phyloP scores from a whole-genome alignment of 345 rosid genomes.

The Carallia brachiata region DNA sequence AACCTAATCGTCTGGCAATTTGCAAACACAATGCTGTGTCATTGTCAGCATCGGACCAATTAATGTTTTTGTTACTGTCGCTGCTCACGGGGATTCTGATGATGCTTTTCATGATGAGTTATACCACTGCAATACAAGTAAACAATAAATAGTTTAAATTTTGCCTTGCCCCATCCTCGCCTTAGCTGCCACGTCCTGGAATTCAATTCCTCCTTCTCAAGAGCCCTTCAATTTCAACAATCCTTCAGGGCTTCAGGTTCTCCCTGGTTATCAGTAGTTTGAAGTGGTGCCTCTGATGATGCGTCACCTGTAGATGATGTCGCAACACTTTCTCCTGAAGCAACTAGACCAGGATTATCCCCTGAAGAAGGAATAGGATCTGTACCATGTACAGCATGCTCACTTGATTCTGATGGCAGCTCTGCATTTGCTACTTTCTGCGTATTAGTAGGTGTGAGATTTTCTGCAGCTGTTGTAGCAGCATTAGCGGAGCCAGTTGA shows the following conservation, averaged over 20 bases:
- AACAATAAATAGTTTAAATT: too few species aligned
- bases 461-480: constrained; percentile 12
- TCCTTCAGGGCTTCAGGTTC: not conserved
- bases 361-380: constrained; percentile 26
- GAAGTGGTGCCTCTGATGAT: constrained; percentile 16
- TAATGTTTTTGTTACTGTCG: too few species aligned
- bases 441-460: not conserved
- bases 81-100: too few species aligned
- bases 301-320: constrained; percentile 18
- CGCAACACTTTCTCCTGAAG: constrained; percentile 27
- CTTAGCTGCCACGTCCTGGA: too few species aligned
- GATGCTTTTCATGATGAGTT: too few species aligned
- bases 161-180: too few species aligned
- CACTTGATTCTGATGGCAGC: constrained; percentile 31
- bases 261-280: constrained; percentile 31
- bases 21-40: too few species aligned
- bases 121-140: too few species aligned
- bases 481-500: constrained; percentile 26
- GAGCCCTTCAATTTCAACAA: too few species aligned
- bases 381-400: constrained; percentile 40
- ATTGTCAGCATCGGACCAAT: too few species aligned
- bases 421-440: constrained; percentile 24
- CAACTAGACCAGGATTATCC: constrained; percentile 31
- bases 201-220: too few species aligned
- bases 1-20: too few species aligned